phyloP scores from a whole-genome alignment of 2,329 filamentous ascomycete genomes.

The Xylaria sp. region DNA sequence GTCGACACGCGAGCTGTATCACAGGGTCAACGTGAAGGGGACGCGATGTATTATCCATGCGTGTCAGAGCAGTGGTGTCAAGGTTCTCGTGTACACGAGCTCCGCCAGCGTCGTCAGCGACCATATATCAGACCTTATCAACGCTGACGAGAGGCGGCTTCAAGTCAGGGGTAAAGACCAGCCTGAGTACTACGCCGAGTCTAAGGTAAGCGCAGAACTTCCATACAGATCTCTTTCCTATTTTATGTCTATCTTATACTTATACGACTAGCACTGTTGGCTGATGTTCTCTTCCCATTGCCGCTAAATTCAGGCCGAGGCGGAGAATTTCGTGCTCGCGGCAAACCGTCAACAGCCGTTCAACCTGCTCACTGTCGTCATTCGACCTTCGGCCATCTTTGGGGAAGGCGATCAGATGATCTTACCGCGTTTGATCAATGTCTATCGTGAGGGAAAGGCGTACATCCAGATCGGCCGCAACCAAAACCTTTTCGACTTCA shows the following conservation, averaged over 20 bases:
- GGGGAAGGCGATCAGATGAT: conserved; percentile 18
- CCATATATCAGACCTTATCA: neutral
- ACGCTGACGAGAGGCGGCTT: neutral
- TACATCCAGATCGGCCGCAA: neutral
- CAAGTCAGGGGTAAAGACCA: neutral
- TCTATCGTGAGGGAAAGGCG: neutral
- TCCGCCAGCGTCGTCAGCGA: neutral
- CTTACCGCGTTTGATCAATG: conserved; percentile 9
- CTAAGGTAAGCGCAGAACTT: neutral
- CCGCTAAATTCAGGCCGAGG: neutral
- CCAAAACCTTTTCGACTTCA: neutral
- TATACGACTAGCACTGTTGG: neutral
- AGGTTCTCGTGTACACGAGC: neutral
- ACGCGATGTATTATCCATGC: neutral
- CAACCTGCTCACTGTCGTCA: conserved; percentile 7
- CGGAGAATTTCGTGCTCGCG: neutral
- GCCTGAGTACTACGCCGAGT: conserved; percentile 13
- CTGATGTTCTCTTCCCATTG: neutral
- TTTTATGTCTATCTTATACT: neutral
- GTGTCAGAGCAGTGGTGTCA: neutral
- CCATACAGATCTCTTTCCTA: neutral
- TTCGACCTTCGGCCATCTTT: conserved; percentile 10
- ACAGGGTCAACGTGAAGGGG: neutral
- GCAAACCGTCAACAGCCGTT: neutral
- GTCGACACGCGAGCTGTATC: neutral